Evolutionary conservation across 2,329 filamentous ascomycete species (phyloP).

Genomic region (Monosporascus sp.): DNA sequence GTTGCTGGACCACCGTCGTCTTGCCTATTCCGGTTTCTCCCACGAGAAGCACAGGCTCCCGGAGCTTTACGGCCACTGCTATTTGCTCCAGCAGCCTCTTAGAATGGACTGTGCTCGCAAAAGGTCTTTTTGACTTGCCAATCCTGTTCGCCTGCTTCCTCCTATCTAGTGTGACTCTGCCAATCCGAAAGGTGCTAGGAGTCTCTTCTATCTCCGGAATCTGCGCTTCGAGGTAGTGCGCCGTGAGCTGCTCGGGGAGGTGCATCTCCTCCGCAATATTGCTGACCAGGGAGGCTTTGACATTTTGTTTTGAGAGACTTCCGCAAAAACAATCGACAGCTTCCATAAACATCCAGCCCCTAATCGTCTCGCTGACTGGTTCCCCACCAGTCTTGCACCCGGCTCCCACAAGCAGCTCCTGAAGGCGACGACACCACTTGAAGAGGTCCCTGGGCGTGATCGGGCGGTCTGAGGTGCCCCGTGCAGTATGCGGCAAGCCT

Average conservation of each 20-base stretch:
- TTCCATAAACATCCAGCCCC: constrained; percentile 88
- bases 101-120: constrained; percentile 85
- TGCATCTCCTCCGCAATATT: constrained; percentile 83
- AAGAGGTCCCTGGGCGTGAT: constrained; percentile 66
- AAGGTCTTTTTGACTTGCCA: constrained; percentile 57
- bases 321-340: constrained; percentile 89
- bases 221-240: constrained; percentile 70
- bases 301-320: constrained; percentile 62
- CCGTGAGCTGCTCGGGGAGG: constrained; percentile 73
- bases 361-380: constrained; percentile 63
- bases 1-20: constrained; percentile 89
- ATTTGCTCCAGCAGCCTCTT: constrained; percentile 84
- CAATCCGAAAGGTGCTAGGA: constrained; percentile 55
- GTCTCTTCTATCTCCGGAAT: constrained; percentile 64
- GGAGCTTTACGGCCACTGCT: constrained; percentile 71
- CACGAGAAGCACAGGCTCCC: constrained; percentile 91
- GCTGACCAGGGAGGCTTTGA: constrained; percentile 55
- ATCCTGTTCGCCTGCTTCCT: constrained; percentile 46
- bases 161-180: constrained; percentile 60
- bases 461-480: constrained; percentile 39
- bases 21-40: constrained; percentile 98
- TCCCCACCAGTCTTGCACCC: constrained; percentile 64
- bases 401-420: constrained; percentile 55
- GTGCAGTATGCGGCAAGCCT: constrained; percentile 27
- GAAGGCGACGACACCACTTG: constrained; percentile 82